These are phyloP conservation scores for Linnemannia schmuckeri DNA, from an alignment of 192 early-diverging fungal species.

Conservation along the genomic window DNA sequence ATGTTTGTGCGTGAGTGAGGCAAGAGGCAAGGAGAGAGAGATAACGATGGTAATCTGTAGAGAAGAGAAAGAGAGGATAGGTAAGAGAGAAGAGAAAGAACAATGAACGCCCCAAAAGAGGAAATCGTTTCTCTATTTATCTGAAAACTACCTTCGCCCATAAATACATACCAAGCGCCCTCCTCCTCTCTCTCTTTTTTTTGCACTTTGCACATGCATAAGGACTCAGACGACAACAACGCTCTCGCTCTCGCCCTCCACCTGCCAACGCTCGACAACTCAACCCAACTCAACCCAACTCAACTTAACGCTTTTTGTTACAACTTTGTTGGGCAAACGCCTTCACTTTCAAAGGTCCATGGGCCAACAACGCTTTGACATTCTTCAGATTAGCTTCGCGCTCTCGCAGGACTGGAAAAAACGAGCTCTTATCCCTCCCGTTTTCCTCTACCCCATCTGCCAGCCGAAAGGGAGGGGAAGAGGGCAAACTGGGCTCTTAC, in stretches of 20 bases:
- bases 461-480: neutral
- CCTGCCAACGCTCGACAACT: too few relatives aligned
- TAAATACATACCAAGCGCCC: neutral
- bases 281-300: too few relatives aligned
- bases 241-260: too few relatives aligned
- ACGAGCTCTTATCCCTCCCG: neutral
- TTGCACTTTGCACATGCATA: neutral
- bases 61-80: neutral
- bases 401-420: neutral
- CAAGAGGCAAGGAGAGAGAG: neutral
- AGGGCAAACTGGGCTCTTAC: neutral
- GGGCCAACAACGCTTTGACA: too few relatives aligned
- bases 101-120: constrained; percentile 43
- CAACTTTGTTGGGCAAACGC: too few relatives aligned
- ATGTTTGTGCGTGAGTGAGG: constrained; percentile 13
- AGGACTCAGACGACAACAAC: neutral
- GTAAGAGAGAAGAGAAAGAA: constrained; percentile 1
- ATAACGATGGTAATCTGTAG: too few relatives aligned
- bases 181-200: neutral
- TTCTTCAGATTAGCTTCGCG: neutral
- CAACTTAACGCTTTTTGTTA: too few relatives aligned
- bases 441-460: neutral
- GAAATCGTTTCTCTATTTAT: constrained; percentile 13
- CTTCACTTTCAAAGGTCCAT: too few relatives aligned
- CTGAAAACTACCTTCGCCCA: neutral